Evolutionary conservation across 164 flowering plant species (phyloP).

Genomic region (Pachysandra terminalis): DNA sequence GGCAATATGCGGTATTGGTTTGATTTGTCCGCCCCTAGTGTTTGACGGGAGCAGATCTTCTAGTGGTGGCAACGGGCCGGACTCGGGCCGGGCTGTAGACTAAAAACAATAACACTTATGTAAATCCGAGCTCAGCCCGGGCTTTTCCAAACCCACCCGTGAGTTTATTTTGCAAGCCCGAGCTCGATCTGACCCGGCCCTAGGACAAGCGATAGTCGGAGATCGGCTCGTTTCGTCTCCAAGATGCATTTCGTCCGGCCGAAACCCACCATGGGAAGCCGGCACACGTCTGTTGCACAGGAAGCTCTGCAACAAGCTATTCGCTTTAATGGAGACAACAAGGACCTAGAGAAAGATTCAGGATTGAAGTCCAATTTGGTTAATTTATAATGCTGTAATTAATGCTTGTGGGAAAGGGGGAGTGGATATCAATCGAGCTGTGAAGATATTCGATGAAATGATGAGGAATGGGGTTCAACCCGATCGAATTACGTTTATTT

Average conservation of each 20-base stretch:
- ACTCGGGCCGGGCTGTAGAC: too few species aligned
- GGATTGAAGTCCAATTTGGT: slow-evolving; percentile 88
- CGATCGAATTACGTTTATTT: slow-evolving; percentile 89
- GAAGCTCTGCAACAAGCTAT: slow-evolving; percentile 51
- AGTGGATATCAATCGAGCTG: slow-evolving; percentile 56
- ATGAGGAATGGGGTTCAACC: slow-evolving; percentile 65
- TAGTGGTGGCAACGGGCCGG: too few species aligned
- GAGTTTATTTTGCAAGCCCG: too few species aligned
- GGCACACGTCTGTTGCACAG: slow-evolving; percentile 66
- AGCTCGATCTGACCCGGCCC: too few species aligned
- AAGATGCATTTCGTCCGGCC: slow-evolving; percentile 81
- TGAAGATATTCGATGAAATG: slow-evolving; percentile 76
- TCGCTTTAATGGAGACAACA: slow-evolving; percentile 24
- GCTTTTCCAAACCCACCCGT: too few species aligned
- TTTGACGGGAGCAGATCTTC: too few species aligned
- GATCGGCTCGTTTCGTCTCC: slow-evolving; percentile 87
- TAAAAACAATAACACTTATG: too few species aligned
- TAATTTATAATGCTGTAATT: slow-evolving; percentile 91
- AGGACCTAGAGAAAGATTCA: slow-evolving; percentile 34
- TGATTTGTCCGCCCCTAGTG: too few species aligned
- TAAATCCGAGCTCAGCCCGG: too few species aligned
- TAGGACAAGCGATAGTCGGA: slow-evolving; percentile 67
- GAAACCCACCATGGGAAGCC: slow-evolving; percentile 32
- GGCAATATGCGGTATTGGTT: too few species aligned
- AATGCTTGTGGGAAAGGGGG: slow-evolving; percentile 99